Evolutionary conservation across 345 rosid species (phyloP), one percentile per base, ranked within the genome.

Genomic region (Luvunga scandens): DNA sequence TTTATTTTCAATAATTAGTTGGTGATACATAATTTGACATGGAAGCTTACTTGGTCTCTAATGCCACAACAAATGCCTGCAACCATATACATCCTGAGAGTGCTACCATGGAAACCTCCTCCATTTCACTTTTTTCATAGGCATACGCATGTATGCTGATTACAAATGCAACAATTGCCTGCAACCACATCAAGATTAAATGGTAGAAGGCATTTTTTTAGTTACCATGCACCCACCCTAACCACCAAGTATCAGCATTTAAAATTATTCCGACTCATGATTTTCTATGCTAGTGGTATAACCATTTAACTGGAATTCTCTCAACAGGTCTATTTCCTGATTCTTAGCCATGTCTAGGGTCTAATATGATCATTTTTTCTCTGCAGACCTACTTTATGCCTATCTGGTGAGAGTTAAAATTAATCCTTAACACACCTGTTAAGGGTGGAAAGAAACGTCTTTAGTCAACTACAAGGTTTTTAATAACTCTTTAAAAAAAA

Each of bases 71-170:
- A 75, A 94, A 94, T 56, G 98, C 99, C 86, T 96, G 99, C 86
- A 96, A 86, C 98, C 99, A 96, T 83, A 96, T 93, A 83, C 94
- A 92, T 79, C 99, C 98, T 18, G 99, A 94, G 75, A 96, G 97
- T 57, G 94, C 99, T 75, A 94, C 98, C 97, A 96, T 89, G 50
- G 94, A 91, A 55, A 96, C 88, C 88, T 96, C 97, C 84, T 92
- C 98, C 97, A 92, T 91, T 88, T 94, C 97, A 67, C 99, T 91
- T 87, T 91, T 96, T 83, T 96, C 98, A 63, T 86, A 87, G 8
- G 99, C 97, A 85, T 87, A 92, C 13, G 93, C 89, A 72, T 94
- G 89, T 80, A 96, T 90, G 81, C 93, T 94, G 84, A 94, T 90
- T 67, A 87, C 85, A 85, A 96, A 92, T 78, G 94, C 95, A 75